Evolutionary conservation across 495 filamentous ascomycete species (phyloP), one percentile per base, ranked within the genome.

Genomic region (Aspergillus bridgeri): DNA sequence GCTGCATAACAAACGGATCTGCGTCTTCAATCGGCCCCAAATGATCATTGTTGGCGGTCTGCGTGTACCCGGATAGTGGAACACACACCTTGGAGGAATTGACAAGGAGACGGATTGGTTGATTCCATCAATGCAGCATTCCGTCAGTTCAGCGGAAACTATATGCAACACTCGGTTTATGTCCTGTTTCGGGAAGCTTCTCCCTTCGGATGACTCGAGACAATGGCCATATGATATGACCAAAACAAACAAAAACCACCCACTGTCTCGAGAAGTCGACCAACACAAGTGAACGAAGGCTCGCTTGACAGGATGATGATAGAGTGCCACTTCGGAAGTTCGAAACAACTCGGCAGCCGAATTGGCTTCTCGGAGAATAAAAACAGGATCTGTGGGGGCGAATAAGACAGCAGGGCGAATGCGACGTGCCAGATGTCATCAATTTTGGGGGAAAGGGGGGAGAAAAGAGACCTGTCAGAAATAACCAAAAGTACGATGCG

Each of bases 1-100:
- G 22, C 45, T 47, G 45, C 45, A 20, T 9, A 1, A 13, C 3
- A 19, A 18, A 23, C 22, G 15, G 18, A 24, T 25, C 17, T 24
- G 21, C 48, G 23, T 23, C 48, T 21, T 24, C 22, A n/a, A 11
- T 15, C 17, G 43, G 47, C 43, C 42, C 43, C 27, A 24, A 47
- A 58, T 22, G 33, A 60, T 24, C 29, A 42, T 56, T 46, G 53
- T 48, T n/a, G 55, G 63, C 63, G 63, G 60, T 66, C 60, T 66
- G 55, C 58, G 47, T 48, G 48, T 54, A 55, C 53, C 62, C 54
- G 56, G 50, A 8, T 42, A n/a, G 48, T 27, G 20, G 22, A 45
- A 64, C n/a, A 38, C 33, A 2, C 33, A 15, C 11, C 33, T 15
- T 15, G 33, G 33, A 38, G 33, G 13, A 9, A 38, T 38, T 13